Evolutionary conservation across 176 grass and related monocot species (phyloP), one percentile per base, ranked within the genome.

Genomic region (Zoysia japonica): DNA sequence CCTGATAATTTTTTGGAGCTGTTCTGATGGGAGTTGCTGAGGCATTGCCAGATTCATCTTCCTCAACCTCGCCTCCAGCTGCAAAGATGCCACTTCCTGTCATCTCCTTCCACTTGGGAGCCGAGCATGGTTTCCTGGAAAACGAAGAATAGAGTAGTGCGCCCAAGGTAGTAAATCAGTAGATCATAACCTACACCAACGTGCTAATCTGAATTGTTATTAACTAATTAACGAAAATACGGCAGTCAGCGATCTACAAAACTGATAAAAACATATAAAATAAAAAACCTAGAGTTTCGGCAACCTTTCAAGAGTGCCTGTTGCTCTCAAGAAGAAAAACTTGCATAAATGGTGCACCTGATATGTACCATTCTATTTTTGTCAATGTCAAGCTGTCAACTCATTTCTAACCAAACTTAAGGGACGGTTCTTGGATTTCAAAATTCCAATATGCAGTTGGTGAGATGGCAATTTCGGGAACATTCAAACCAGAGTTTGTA

Each of bases 21-120:
- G 87, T 82, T 84, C 76, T 72, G 61, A 65, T 68, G 28, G 94
- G 89, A 9, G 85, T 91, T 47, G 68, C 84, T 35, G 71, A 86
- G 61, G 69, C 89, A 83, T 80, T 77, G 28, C 60, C 78, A 14
- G 72, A 67, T 71, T 92, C 94, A 37, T 89, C 80, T 70, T 72
- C 85, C 75, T 85, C 91, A 60, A 68, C 85, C 78, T 88, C 89
- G 3, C 85, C 82, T 47, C 65, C 88, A 75, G 84, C 82, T 68
- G 85, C 79, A 81, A 97, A 97, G 79, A 97, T 97, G 17, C 94
- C 94, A 62, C 94, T 94, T 35, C 94, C 94, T 80, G 91, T 90
- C 91, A 97, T 97, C 87, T 97, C 94, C 80, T 97, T 97, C 89
- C 91, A 91, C 77, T 97, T 97, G 28, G 93, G 89, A 81, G 88